Base-by-base conservation (phyloP, 768 basidiomycete genomes). In the Tulasnella sp. region DNA sequence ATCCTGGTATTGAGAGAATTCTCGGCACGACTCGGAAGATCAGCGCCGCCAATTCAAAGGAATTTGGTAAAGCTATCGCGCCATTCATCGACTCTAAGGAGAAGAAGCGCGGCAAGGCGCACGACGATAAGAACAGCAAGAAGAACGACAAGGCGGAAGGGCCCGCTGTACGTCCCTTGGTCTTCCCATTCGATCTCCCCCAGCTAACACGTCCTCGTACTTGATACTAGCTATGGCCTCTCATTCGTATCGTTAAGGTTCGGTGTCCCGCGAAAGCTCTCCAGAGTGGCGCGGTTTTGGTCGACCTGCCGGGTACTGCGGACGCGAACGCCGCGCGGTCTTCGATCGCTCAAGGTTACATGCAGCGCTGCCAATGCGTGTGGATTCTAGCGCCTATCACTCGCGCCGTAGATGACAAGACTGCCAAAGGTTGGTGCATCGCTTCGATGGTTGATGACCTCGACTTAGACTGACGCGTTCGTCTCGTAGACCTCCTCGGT, bases 361-460 rank as follows among this genome's bases (percentile, higher is more conserved):
- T 88, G 86, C 88, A 88, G 77, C 87, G 85, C 71, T 86, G 84
- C 68, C 81, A 86, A 63, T 87, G 85, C 69, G 84, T 88, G 40
- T 89, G 87, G 87, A 86, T 88, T 75, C 77, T 88, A n/a, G 88
- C 87, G 2, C 87, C 88, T 3, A 88, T 88, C 64, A 86, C 83
- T 1, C 77, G 87, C 17, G 88, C 88, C 41, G 87, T 89, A 0
- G 87, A 88, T 74, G 87, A 88, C 75, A 87, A 87, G 78, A 86
- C 86, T 5, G 87, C 87, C 0, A 82, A 84, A 80, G 86, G 86
- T 84, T 77, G 34, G 75, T 47, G 44, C 14, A n/a, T n/a, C 62
- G 22, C 44, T 42, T 5, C 19, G 29, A 29, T 26, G 22, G 14
- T 35, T 29, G 26, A 36, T 72, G 4, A 22, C 5, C 1, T 40